phyloP scores from a whole-genome alignment of 768 basidiomycete species.

The Lactarius pseudohatsudake region DNA sequence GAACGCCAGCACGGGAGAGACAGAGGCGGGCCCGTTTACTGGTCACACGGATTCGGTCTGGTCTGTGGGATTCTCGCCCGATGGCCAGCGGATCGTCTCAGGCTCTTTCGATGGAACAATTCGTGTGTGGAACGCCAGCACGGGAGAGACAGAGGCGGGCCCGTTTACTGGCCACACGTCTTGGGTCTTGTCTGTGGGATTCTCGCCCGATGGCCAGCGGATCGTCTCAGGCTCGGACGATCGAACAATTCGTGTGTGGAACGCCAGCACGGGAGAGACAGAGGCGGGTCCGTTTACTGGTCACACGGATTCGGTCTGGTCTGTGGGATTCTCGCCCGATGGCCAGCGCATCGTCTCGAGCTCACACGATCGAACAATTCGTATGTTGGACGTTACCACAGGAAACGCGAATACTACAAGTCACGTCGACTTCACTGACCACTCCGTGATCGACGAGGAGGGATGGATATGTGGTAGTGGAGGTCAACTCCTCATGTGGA shows the following conservation, averaged over 20 bases:
- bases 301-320: background rate
- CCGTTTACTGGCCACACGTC: background rate
- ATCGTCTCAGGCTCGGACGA: background rate
- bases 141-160: background rate
- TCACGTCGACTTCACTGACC: background rate
- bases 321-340: slow-evolving; percentile 28
- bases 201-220: too few species aligned
- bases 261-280: background rate
- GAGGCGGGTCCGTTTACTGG: background rate
- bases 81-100: background rate
- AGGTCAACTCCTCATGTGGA: background rate
- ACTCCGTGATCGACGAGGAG: background rate
- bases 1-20: too few species aligned
- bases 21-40: too few species aligned
- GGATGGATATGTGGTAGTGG: background rate
- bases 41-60: too few species aligned
- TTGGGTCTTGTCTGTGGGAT: too few species aligned
- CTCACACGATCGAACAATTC: background rate
- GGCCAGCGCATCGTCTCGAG: background rate
- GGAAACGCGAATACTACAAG: background rate
- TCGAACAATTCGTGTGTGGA: too few species aligned
- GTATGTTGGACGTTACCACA: background rate
- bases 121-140: background rate
- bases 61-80: background rate
- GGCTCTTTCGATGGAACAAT: background rate